A percentile compares a stretch with the other conserved stretches of the same genome.
Evolutionary conservation across 192 early-diverging fungal species (phyloP).

Genomic region (Backusella macrospora): DNA sequence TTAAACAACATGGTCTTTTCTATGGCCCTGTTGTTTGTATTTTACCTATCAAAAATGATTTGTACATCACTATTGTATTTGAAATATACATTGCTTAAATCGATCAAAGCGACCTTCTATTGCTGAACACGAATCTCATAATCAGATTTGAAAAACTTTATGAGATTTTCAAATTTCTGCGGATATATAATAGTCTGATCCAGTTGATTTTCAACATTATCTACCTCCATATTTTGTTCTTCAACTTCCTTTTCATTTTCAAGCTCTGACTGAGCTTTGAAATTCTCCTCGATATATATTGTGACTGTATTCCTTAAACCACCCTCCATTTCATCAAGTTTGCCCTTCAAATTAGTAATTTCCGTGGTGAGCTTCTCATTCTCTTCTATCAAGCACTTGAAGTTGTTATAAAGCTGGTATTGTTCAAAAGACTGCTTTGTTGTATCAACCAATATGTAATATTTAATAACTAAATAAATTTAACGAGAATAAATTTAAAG

Average conservation of each 20-base stretch:
- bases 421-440: too few relatives aligned
- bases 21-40: neutral
- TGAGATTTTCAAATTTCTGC: neutral
- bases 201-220: neutral
- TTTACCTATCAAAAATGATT: neutral
- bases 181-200: neutral
- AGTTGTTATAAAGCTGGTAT: neutral
- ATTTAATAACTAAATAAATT: too few relatives aligned
- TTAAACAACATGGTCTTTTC: neutral
- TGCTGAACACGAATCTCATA: neutral
- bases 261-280: neutral
- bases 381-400: neutral
- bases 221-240: neutral
- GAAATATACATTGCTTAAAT: neutral
- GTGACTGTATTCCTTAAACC: neutral
- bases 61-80: neutral
- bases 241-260: neutral
- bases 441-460: too few relatives aligned
- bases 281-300: neutral
- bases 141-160: neutral
- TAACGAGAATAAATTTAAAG: too few relatives aligned
- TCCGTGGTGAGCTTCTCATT: neutral
- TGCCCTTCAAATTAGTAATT: neutral
- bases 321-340: neutral
- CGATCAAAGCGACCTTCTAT: neutral